phyloP scores from a whole-genome alignment of 768 basidiomycete species.

The Ephemerocybe angulata region DNA sequence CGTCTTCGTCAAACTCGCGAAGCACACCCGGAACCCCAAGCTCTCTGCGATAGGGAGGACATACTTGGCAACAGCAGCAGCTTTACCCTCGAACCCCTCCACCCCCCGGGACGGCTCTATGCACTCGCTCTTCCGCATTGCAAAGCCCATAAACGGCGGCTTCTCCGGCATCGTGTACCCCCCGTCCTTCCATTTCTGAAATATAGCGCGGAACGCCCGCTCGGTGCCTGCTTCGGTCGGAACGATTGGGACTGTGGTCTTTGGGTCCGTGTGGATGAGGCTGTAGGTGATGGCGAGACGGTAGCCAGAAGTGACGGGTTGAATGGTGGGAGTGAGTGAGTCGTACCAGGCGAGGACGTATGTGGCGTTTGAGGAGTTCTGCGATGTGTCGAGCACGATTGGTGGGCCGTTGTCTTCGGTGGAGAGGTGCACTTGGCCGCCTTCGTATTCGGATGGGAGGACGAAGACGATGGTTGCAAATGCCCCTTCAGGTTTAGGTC shows the following conservation, averaged over 20 bases:
- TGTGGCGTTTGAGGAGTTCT: conserved; percentile 17
- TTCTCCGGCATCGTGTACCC: conserved; percentile 11
- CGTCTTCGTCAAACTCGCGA: too few species aligned
- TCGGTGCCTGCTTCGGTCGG: not conserved
- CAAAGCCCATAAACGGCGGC: conserved; percentile 18
- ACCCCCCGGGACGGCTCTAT: conserved; percentile 19
- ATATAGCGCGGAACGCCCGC: not conserved
- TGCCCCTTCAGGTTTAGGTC: too few species aligned
- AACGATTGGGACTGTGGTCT: not conserved
- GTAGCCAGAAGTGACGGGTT: conserved; percentile 36
- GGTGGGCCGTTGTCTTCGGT: conserved; percentile 22
- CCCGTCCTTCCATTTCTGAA: not conserved
- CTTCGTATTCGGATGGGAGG: conserved; percentile 35
- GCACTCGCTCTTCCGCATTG: conserved; percentile 27
- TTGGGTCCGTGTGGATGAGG: conserved; percentile 27
- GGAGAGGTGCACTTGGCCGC: conserved; percentile 32
- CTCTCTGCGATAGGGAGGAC: too few species aligned
- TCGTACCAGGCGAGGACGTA: conserved; percentile 40
- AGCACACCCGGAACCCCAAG: too few species aligned
- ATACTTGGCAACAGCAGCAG: conserved; percentile 22
- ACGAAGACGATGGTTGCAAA: conserved; percentile 40
- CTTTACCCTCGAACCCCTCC: conserved; percentile 34
- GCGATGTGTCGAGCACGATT: conserved; percentile 24
- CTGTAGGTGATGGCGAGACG: conserved; percentile 40
- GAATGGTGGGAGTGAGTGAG: conserved; percentile 37